Base-by-base conservation (phyloP, 2,329 filamentous ascomycete genomes). In the Alternaria infectoria region DNA sequence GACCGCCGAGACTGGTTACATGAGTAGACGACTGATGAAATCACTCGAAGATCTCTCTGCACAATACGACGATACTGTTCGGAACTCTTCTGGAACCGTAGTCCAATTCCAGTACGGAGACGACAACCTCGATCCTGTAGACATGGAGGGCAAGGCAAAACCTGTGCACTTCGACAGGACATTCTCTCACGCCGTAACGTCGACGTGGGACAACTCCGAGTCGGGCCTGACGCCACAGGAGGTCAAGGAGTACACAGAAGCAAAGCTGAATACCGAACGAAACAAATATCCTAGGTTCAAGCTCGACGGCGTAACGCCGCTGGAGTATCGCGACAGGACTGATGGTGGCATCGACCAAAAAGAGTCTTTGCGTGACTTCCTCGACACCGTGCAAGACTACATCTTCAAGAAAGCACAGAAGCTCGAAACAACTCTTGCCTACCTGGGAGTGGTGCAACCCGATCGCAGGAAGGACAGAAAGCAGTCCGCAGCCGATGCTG, bases 31-130 rank as follows among this genome's bases (percentile, higher is more conserved):
- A 71, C 81, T 99, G 77, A 99, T 99, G 95, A 99, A 99, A 81
- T 97, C 93, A 4, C 83, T 99, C 52, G 96, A 99, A 78, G 96
- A 99, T 84, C 83, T 98, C 4, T 97, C 94, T 1, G 93, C 92
- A 1, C 89, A 93, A 73, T 99, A 99, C 74, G 96, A 99, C 74
- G 89, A 96, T 73, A 99, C 96, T 0, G 95, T 99, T 1, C 89
- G 96, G 60, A 98, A 95, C 26, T 97, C 94, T 0, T 91, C 90
- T 2, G 92, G 92, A 8, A 90, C 90, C 30, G 91, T 99, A 64
- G 93, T 99, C 3, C 96, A 99, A 77, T 98, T 99, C 82, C 93
- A 97, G 76, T 99, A 97, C 73, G 96, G 96, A 78, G 96, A 96
- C 30, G 96, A 99, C 75, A 94, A 95, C 67, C 85, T 99, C 30